Percentiles rank a stretch among this genome's conserved stretches.
These are phyloP conservation scores for Rhodosporidiobolus odoratus DNA, from an alignment of 768 basidiomycete species.

Conservation along the genomic window DNA sequence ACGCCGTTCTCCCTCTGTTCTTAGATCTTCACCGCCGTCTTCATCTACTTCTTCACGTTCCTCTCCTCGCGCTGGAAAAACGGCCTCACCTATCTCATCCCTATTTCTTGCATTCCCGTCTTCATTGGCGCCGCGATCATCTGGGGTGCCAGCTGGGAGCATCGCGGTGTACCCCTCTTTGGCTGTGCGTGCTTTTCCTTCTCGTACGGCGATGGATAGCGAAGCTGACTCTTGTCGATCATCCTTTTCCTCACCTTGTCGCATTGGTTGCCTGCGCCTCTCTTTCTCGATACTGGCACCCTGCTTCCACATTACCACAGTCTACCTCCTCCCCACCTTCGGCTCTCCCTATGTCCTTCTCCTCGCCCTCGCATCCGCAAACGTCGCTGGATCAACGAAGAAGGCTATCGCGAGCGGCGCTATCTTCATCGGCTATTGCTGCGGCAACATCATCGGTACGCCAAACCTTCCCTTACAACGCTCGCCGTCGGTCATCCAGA, in stretches of 20 bases:
- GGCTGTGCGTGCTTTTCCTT: not conserved
- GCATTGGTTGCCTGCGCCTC: too few species aligned
- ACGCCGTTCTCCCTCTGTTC: constrained; percentile 19
- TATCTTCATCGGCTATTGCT: constrained; percentile 48
- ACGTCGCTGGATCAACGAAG: constrained; percentile 47
- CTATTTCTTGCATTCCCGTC: constrained; percentile 45
- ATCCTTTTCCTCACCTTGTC: not conserved
- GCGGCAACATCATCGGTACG: constrained; percentile 37
- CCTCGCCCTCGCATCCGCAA: constrained; percentile 42
- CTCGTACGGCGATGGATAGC: too few species aligned
- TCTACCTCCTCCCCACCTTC: constrained; percentile 46
- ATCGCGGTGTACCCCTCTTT: constrained; percentile 38
- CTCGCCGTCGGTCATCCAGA: too few species aligned
- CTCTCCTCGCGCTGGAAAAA: constrained; percentile 44
- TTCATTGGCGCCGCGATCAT: constrained; percentile 44
- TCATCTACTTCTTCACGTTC: constrained; percentile 45
- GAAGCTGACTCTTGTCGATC: not conserved
- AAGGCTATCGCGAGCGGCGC: constrained; percentile 44
- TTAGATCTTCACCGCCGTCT: constrained; percentile 44
- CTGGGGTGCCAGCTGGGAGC: constrained; percentile 45
- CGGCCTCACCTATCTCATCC: constrained; percentile 43
- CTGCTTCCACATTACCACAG: too few species aligned
- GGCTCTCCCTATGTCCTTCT: constrained; percentile 48
- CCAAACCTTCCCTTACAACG: not conserved
- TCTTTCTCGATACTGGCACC: too few species aligned